Conservation (phyloP, 768 basidiomycete genomes). For the Boletus rubescentipes region DNA sequence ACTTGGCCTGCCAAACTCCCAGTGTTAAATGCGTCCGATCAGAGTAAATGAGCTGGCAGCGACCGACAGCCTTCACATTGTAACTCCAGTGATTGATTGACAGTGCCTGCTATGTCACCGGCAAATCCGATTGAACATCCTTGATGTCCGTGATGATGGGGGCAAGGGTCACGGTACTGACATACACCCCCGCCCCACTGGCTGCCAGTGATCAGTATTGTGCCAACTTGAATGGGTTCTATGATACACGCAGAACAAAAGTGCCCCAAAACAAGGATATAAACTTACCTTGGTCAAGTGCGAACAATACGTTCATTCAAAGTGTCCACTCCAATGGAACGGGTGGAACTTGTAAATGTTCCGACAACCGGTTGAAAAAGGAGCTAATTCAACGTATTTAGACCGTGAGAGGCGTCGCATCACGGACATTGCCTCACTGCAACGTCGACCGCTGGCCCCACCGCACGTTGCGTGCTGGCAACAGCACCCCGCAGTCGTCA, state of each 20-base stretch:
- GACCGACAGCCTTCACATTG: too few relatives aligned
- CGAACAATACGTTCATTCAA: background rate
- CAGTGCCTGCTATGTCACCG: too few relatives aligned
- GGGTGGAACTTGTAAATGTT: background rate
- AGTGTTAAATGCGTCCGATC: too few relatives aligned
- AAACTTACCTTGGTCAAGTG: background rate
- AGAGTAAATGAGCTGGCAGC: too few relatives aligned
- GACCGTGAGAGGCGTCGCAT: constrained; percentile 25
- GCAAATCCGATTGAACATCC: too few relatives aligned
- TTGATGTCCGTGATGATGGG: too few relatives aligned
- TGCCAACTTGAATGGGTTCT: too few relatives aligned
- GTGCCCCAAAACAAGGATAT: background rate
- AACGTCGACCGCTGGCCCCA: constrained; percentile 17
- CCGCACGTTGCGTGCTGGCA: constrained; percentile 23
- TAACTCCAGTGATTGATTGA: too few relatives aligned
- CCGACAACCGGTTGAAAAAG: background rate
- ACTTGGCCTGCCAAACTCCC: too few relatives aligned
- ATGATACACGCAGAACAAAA: background rate
- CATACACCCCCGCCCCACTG: too few relatives aligned
- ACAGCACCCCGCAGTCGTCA: constrained; percentile 19
- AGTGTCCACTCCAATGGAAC: background rate
- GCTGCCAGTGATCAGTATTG: too few relatives aligned
- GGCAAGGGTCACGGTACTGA: too few relatives aligned
- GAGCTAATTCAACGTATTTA: constrained; percentile 22
- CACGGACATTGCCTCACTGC: constrained; percentile 25